Evolutionary conservation across 148 eudicot species (phyloP).

Genomic region (Camellia granthamiana): DNA sequence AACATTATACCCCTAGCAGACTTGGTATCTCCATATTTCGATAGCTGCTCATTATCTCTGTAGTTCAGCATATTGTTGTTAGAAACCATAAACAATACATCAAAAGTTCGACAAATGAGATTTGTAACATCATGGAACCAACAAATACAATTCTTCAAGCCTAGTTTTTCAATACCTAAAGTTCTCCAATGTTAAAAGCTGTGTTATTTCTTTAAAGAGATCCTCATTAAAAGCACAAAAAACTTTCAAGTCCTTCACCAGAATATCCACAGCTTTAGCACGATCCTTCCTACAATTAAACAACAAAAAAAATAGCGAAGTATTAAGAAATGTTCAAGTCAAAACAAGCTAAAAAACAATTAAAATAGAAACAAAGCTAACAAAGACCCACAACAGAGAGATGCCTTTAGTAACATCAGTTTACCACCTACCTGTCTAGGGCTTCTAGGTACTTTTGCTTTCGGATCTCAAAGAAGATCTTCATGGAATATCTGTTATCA

Average conservation of each 20-base stretch:
- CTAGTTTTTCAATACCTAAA: slow-evolving; percentile 44
- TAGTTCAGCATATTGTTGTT: slow-evolving; percentile 1
- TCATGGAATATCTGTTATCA: slow-evolving; percentile 95
- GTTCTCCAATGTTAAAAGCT: slow-evolving; percentile 66
- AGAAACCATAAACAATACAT: background rate
- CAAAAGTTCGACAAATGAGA: background rate
- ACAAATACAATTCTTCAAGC: background rate
- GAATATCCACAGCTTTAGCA: slow-evolving; percentile 76
- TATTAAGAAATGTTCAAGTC: background rate
- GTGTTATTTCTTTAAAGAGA: slow-evolving; percentile 79
- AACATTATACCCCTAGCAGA: slow-evolving; percentile 85
- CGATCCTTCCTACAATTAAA: slow-evolving; percentile 57
- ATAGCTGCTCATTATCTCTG: slow-evolving; percentile 88
- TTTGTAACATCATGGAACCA: background rate
- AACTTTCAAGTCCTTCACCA: slow-evolving; percentile 81
- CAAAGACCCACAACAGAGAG: background rate
- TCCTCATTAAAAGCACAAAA: slow-evolving; percentile 81
- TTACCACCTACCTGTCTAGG: slow-evolving; percentile 56
- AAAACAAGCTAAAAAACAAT: background rate
- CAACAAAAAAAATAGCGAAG: background rate
- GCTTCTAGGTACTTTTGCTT: slow-evolving; percentile 98
- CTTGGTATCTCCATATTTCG: slow-evolving; percentile 91
- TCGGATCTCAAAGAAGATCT: slow-evolving; percentile 93
- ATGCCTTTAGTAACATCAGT: background rate
- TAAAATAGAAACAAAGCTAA: background rate